Evolutionary conservation across 306 rosid genomes (phyloP).

Genomic region (Cicer pinnatifidum): DNA sequence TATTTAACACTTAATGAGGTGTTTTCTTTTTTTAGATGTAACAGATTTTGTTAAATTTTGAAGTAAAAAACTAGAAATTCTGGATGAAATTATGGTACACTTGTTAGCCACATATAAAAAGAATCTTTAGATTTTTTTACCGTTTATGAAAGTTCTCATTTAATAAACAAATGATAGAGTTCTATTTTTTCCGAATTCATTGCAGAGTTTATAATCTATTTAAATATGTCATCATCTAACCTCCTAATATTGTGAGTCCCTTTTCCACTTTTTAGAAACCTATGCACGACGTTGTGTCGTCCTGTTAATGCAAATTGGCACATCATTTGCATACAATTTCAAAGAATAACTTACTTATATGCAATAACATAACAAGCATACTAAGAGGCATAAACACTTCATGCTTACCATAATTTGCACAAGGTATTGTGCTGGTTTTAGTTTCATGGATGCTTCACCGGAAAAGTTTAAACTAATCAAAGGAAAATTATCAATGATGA

Average conservation of each 20-base stretch:
- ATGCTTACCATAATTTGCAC: no score
- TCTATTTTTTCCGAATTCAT: not conserved
- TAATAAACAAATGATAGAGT: slow-evolving; percentile 19
- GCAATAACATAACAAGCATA: no score
- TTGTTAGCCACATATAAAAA: not conserved
- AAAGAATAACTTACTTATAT: no score
- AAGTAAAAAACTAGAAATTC: no score
- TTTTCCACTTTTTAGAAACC: slow-evolving; percentile 83
- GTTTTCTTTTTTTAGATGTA: no score
- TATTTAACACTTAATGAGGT: not conserved
- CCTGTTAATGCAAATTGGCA: slow-evolving; percentile 52
- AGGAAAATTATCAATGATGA: no score
- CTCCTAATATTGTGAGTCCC: slow-evolving; percentile 91
- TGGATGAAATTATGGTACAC: no score
- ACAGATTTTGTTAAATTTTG: no score
- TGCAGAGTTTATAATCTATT: slow-evolving; percentile 8
- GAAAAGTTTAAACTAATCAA: no score
- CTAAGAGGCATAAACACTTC: no score
- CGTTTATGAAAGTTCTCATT: slow-evolving; percentile 12
- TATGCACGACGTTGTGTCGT: slow-evolving; percentile 75
- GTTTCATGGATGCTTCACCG: not conserved
- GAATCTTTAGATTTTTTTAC: slow-evolving; percentile 13
- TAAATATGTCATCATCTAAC: slow-evolving; percentile 51
- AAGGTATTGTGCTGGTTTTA: no score
- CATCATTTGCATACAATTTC: slow-evolving; percentile 36